A percentile compares a stretch with the other conserved stretches of the same genome.
These are phyloP conservation scores for Coemansia sp. DNA, from an alignment of 371 early-diverging fungal species.

Conservation along the genomic window DNA sequence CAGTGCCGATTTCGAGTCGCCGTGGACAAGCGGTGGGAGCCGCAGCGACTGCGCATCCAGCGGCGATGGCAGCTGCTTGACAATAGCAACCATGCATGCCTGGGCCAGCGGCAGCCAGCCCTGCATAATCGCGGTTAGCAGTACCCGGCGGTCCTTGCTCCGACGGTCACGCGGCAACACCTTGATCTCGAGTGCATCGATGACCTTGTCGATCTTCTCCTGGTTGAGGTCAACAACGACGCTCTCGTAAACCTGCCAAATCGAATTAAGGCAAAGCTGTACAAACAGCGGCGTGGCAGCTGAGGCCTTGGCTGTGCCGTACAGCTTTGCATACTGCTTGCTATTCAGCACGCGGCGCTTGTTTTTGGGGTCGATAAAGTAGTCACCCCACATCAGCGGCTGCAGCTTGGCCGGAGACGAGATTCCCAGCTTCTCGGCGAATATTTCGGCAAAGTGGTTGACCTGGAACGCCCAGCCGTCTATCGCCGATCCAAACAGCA, in stretches of 20 bases:
- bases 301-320: conserved; percentile 40
- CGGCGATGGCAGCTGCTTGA: conserved; percentile 90
- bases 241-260: conserved; percentile 94
- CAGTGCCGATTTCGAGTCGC: conserved; percentile 40
- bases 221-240: conserved; percentile 73
- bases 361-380: conserved; percentile 91
- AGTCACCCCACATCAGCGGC: conserved; percentile 92
- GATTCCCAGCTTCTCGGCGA: conserved; percentile 86
- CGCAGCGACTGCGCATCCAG: conserved; percentile 75
- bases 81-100: conserved; percentile 72
- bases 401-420: conserved; percentile 41
- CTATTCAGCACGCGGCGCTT: conserved; percentile 79
- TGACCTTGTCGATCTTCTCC: conserved; percentile 90
- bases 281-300: conserved; percentile 84
- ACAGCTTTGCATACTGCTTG: conserved; percentile 61
- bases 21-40: conserved; percentile 76
- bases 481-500: conserved; percentile 91
- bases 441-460: conserved; percentile 88
- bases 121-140: conserved; percentile 76
- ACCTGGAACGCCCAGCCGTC: conserved; percentile 98
- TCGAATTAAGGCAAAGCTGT: conserved; percentile 90
- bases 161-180: conserved; percentile 83
- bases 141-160: conserved; percentile 76
- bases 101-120: conserved; percentile 84
- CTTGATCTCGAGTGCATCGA: conserved; percentile 80